A percentile compares a stretch with the other conserved stretches of the same genome.
phyloP scores from a whole-genome alignment of 169 alveolate species.

The Cryptosporidium xiaoi region DNA sequence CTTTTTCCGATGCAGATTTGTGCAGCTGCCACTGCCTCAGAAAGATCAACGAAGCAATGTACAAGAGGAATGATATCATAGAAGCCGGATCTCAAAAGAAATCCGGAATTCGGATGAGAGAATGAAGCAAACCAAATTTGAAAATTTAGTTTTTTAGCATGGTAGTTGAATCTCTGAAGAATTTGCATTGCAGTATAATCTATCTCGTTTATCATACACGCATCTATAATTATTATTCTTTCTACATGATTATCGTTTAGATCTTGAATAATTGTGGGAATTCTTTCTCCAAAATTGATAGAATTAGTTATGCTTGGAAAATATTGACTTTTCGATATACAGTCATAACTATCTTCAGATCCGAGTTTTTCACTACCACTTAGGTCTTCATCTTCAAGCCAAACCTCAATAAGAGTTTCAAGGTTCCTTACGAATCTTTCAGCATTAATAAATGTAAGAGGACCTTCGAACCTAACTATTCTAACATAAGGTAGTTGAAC shows the following conservation, averaged over 20 bases:
- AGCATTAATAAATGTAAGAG: constrained; percentile 49
- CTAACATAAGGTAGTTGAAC: constrained; percentile 50
- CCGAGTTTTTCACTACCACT: neutral
- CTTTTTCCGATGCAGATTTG: constrained; percentile 29
- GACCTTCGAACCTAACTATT: constrained; percentile 65
- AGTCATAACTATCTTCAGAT: neutral
- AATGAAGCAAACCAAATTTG: constrained; percentile 69
- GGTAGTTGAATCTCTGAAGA: constrained; percentile 17
- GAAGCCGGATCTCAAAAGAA: constrained; percentile 66
- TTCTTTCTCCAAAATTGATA: constrained; percentile 50
- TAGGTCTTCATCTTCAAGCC: constrained; percentile 44
- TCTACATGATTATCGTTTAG: constrained; percentile 48
- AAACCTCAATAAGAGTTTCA: constrained; percentile 19
- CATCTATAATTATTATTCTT: constrained; percentile 49
- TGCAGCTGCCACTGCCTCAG: constrained; percentile 71
- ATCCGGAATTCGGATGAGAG: constrained; percentile 35
- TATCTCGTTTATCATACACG: constrained; percentile 62
- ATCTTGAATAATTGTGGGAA: constrained; percentile 48
- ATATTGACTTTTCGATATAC: neutral
- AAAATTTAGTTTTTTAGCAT: constrained; percentile 11
- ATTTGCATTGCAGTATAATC: constrained; percentile 57
- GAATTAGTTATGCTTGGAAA: constrained; percentile 19
- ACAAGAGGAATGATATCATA: constrained; percentile 71
- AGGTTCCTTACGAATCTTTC: constrained; percentile 17
- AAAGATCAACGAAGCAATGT: constrained; percentile 61